Evolutionary conservation across 352 stramenopile species (phyloP).

Genomic region (Pythium volutum): DNA sequence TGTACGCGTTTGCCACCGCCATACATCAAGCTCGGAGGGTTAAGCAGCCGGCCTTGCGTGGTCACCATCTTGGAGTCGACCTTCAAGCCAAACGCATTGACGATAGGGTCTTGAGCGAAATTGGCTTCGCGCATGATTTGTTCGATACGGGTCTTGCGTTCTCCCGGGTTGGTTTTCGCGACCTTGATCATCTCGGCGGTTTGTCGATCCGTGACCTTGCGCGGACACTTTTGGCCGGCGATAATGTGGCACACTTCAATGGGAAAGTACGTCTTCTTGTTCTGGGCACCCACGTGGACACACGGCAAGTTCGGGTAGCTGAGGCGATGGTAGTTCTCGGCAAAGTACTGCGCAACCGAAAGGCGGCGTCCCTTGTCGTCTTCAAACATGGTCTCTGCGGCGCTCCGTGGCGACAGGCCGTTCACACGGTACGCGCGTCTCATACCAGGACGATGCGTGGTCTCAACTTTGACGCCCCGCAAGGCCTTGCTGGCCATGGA

Average conservation of each 20-base stretch:
- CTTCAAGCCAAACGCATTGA: slow-evolving; percentile 54
- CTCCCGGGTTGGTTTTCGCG: slow-evolving; percentile 49
- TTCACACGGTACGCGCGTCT: slow-evolving; percentile 65
- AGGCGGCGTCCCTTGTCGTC: slow-evolving; percentile 46
- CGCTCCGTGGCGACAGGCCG: slow-evolving; percentile 42
- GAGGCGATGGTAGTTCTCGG: slow-evolving; percentile 45
- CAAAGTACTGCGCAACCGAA: slow-evolving; percentile 65
- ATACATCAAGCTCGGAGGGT: slow-evolving; percentile 52
- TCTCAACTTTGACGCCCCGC: slow-evolving; percentile 59
- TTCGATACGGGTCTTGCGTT: slow-evolving; percentile 61
- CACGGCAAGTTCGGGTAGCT: slow-evolving; percentile 73
- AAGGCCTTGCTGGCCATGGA: slow-evolving; percentile 53
- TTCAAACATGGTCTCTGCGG: slow-evolving; percentile 53
- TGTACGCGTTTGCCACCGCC: slow-evolving; percentile 21
- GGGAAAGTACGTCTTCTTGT: slow-evolving; percentile 78
- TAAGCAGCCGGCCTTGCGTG: slow-evolving; percentile 42
- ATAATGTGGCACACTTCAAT: slow-evolving; percentile 82
- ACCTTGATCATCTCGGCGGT: slow-evolving; percentile 83
- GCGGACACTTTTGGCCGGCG: slow-evolving; percentile 65
- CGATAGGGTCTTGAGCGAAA: slow-evolving; percentile 48
- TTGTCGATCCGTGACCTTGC: slow-evolving; percentile 77
- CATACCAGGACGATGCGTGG: slow-evolving; percentile 59
- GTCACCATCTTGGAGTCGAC: slow-evolving; percentile 58
- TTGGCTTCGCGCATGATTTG: slow-evolving; percentile 52
- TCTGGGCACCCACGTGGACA: slow-evolving; percentile 67